phyloP scores from a whole-genome alignment of 768 basidiomycete species.

The Russula griseocarnosa region DNA sequence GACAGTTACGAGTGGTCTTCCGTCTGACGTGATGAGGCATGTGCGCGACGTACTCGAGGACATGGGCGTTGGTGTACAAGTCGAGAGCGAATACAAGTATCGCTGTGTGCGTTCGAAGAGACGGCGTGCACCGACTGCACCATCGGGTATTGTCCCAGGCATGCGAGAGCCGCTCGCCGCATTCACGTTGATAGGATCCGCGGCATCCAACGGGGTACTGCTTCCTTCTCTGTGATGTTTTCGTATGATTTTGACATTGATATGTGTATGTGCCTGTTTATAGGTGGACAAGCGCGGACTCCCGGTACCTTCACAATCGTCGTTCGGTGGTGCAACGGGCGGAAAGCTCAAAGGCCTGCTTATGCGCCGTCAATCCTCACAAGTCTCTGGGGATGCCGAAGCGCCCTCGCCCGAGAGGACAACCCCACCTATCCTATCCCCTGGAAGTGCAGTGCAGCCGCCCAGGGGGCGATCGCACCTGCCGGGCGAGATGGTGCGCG shows the following conservation, averaged over 20 bases:
- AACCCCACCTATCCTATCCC: conserved; percentile 11
- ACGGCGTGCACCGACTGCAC: conserved; percentile 36
- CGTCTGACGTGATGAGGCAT: conserved; percentile 85
- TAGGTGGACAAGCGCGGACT: conserved; percentile 89
- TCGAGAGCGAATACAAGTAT: conserved; percentile 89
- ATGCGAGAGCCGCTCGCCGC: conserved; percentile 58
- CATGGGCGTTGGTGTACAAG: conserved; percentile 87
- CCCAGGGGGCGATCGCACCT: conserved; percentile 26
- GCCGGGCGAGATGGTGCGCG: conserved; percentile 37
- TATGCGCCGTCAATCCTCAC: conserved; percentile 87
- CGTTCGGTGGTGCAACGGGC: conserved; percentile 57
- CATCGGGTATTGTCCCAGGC: conserved; percentile 38
- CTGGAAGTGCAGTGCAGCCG: conserved; percentile 8
- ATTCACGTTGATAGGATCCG: conserved; percentile 73
- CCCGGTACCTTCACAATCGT: conserved; percentile 72
- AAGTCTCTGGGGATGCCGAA: conserved; percentile 48
- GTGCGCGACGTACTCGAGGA: conserved; percentile 72
- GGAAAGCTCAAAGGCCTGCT: conserved; percentile 85
- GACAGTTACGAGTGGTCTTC: conserved; percentile 78
- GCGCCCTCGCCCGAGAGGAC: conserved; percentile 30
- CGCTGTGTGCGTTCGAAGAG: conserved; percentile 78
- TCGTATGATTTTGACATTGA: conserved; percentile 1
- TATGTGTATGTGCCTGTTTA: not conserved
- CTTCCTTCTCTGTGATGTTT: not conserved
- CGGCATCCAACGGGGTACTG: conserved; percentile 83